Evolutionary conservation across 2,329 filamentous ascomycete species (phyloP).

Genomic region (Rosellinia necatrix): DNA sequence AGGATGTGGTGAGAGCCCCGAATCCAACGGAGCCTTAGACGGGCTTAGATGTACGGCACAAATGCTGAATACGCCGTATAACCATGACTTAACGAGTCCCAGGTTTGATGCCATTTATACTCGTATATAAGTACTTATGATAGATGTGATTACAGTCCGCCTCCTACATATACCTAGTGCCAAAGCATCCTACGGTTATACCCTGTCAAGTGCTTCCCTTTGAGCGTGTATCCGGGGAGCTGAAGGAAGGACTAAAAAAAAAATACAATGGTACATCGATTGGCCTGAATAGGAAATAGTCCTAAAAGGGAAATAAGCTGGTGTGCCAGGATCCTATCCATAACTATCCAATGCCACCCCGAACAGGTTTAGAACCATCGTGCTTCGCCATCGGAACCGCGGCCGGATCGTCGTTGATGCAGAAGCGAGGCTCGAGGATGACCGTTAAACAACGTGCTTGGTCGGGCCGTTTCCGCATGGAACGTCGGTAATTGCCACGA

Average conservation of each 20-base stretch:
- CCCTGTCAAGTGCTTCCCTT: too few species aligned
- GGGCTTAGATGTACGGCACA: background rate
- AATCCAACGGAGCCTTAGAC: background rate
- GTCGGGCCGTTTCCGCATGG: conserved; percentile 4
- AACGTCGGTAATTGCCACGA: background rate
- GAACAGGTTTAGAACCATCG: conserved; percentile 9
- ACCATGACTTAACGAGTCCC: too few species aligned
- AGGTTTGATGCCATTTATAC: too few species aligned
- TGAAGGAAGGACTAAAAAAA: conserved; percentile 2
- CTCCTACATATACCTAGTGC: background rate
- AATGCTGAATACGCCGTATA: conserved; percentile 17
- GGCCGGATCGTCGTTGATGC: background rate
- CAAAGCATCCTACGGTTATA: conserved; percentile 1
- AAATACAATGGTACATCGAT: conserved; percentile 1
- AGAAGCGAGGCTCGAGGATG: conserved; percentile 3
- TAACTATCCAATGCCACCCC: too few species aligned
- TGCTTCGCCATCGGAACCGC: conserved; percentile 17
- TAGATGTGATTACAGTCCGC: background rate
- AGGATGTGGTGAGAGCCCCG: background rate
- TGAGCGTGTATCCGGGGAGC: background rate
- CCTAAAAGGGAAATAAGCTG: conserved; percentile 12
- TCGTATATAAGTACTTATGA: conserved; percentile 1
- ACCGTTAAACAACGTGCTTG: background rate
- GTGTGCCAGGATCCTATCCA: too few species aligned
- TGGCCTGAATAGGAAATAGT: conserved; percentile 13